Percentiles rank a stretch among this genome's conserved stretches.
Evolutionary conservation across 2,329 filamentous ascomycete genomes (phyloP).

Genomic region (Penicillium capsulatum): DNA sequence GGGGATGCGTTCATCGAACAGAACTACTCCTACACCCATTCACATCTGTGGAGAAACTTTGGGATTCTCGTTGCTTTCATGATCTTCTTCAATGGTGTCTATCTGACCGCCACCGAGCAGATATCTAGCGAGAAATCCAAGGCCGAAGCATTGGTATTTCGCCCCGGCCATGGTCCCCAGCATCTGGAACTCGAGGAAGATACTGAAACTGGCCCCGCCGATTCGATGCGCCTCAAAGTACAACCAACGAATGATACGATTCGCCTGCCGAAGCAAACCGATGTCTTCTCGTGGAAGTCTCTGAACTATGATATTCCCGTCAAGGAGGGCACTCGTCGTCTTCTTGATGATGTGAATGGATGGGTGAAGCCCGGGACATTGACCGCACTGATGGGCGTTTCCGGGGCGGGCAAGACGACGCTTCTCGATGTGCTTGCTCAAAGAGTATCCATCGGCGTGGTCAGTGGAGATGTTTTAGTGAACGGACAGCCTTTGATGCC

Average conservation of each 20-base stretch:
- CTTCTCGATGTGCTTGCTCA: slow-evolving; percentile 80
- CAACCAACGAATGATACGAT: slow-evolving; percentile 14
- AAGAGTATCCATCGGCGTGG: slow-evolving; percentile 78
- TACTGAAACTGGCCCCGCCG: slow-evolving; percentile 2
- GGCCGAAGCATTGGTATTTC: slow-evolving; percentile 72
- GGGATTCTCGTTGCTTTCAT: slow-evolving; percentile 64
- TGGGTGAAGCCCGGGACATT: slow-evolving; percentile 91
- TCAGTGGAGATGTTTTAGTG: slow-evolving; percentile 78
- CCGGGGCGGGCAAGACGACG: slow-evolving; percentile 85
- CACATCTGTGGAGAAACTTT: slow-evolving; percentile 64
- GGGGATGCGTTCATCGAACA: slow-evolving; percentile 56
- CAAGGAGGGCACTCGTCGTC: slow-evolving; percentile 66
- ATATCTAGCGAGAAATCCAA: slow-evolving; percentile 64
- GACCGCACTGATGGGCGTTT: slow-evolving; percentile 85
- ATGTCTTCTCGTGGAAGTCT: slow-evolving; percentile 9
- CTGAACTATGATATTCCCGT: slow-evolving; percentile 65
- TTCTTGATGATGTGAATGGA: slow-evolving; percentile 79
- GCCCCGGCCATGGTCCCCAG: slow-evolving; percentile 47
- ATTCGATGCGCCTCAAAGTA: slow-evolving; percentile 10
- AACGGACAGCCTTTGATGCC: slow-evolving; percentile 58
- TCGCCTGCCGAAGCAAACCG: slow-evolving; percentile 10
- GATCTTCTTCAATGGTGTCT: slow-evolving; percentile 56
- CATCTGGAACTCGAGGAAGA: slow-evolving; percentile 3
- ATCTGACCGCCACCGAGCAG: slow-evolving; percentile 48
- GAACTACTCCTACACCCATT: slow-evolving; percentile 54